Conservation (phyloP, 163 green algal genomes). For the Volvox carteri region DNA sequence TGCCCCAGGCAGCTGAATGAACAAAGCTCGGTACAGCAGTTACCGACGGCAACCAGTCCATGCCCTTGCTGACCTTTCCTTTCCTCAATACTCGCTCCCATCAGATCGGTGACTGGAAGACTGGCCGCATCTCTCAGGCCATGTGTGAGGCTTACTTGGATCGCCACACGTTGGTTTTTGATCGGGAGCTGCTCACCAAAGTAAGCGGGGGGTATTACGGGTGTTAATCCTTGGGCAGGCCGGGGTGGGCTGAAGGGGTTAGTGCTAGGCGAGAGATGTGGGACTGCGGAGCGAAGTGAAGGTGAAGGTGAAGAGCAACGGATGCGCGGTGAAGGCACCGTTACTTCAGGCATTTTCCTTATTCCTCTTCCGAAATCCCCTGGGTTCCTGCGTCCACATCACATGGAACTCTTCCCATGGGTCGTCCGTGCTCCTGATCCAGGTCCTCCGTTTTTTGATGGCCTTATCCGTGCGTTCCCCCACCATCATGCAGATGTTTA, state of each 20-base stretch:
- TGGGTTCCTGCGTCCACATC: too few relatives aligned
- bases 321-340: too few relatives aligned
- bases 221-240: too few relatives aligned
- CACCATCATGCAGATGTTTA: slow-evolving; percentile 51
- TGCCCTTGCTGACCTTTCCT: not conserved
- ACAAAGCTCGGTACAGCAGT: too few relatives aligned
- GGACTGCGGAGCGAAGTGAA: not conserved
- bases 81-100: not conserved
- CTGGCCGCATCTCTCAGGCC: slow-evolving; percentile 48
- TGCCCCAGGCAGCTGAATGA: too few relatives aligned
- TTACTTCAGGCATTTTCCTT: too few relatives aligned
- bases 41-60: too few relatives aligned
- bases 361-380: too few relatives aligned
- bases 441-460: too few relatives aligned
- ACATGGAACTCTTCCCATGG: too few relatives aligned
- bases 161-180: slow-evolving; percentile 62
- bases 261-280: not conserved
- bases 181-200: slow-evolving; percentile 60
- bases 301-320: not conserved
- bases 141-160: slow-evolving; percentile 65
- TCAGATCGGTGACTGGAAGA: slow-evolving; percentile 67
- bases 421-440: too few relatives aligned
- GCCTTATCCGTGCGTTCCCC: not conserved
- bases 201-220: too few relatives aligned
- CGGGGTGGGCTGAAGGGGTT: not conserved